These are phyloP conservation scores for Cudoniella acicularis DNA, from an alignment of 495 filamentous ascomycete species.

Conservation along the genomic window DNA sequence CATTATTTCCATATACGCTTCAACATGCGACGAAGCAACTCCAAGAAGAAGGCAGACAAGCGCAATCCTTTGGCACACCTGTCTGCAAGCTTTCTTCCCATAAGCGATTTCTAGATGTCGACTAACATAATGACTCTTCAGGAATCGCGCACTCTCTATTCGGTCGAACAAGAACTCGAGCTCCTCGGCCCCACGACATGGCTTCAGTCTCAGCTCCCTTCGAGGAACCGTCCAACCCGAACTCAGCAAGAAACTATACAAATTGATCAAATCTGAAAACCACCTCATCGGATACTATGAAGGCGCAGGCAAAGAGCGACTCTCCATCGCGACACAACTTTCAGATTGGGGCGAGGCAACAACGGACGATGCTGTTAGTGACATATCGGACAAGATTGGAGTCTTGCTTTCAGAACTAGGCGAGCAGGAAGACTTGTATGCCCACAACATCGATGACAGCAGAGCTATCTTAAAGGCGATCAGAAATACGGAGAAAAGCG, in stretches of 20 bases:
- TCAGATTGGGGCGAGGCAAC: slow-evolving; percentile 95
- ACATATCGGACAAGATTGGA: slow-evolving; percentile 90
- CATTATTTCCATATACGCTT: not conserved
- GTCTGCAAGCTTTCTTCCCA: not conserved
- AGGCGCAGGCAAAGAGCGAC: slow-evolving; percentile 72
- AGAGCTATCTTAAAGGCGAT: slow-evolving; percentile 81
- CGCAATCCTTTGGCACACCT: slow-evolving; percentile 8
- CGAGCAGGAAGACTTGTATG: slow-evolving; percentile 85
- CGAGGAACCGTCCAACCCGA: slow-evolving; percentile 80
- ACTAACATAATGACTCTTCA: slow-evolving; percentile 18
- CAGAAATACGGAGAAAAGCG: slow-evolving; percentile 83
- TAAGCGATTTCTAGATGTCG: too few relatives aligned
- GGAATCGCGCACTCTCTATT: slow-evolving; percentile 51
- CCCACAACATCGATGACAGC: slow-evolving; percentile 80
- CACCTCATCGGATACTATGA: slow-evolving; percentile 78
- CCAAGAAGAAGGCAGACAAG: slow-evolving; percentile 7
- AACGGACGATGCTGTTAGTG: slow-evolving; percentile 77
- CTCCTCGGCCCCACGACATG: slow-evolving; percentile 37
- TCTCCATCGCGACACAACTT: slow-evolving; percentile 82
- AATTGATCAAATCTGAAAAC: slow-evolving; percentile 90
- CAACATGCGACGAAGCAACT: slow-evolving; percentile 17
- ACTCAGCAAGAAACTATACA: slow-evolving; percentile 77
- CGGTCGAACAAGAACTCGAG: slow-evolving; percentile 42
- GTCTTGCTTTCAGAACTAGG: slow-evolving; percentile 88
- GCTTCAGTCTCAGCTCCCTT: slow-evolving; percentile 76